Evolutionary conservation across 805 yeast genomes (phyloP).

Genomic region (Blastobotrys terrestris): DNA sequence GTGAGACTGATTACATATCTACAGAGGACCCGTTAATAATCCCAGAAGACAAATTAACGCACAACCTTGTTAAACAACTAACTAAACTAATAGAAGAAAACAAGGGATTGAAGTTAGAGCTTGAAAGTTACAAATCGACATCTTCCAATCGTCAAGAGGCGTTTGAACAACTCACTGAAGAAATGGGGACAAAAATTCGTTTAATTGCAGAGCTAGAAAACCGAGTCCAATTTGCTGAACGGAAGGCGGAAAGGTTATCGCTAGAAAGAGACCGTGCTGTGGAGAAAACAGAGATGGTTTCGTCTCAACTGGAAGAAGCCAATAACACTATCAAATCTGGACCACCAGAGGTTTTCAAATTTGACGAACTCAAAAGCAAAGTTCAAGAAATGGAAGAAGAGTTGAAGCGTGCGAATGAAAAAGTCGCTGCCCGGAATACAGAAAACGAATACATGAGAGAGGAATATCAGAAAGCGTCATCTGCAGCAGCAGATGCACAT

Average conservation of each 20-base stretch:
- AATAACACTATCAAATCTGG: constrained; percentile 23
- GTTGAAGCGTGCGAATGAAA: constrained; percentile 39
- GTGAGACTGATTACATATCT: constrained; percentile 8
- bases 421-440: constrained; percentile 41
- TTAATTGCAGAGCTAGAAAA: constrained; percentile 39
- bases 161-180: constrained; percentile 37
- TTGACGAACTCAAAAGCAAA: constrained; percentile 36
- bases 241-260: constrained; percentile 22
- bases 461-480: constrained; percentile 26
- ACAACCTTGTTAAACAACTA: constrained; percentile 40
- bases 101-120: constrained; percentile 41
- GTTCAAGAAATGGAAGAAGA: constrained; percentile 43
- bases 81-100: constrained; percentile 42
- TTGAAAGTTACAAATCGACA: constrained; percentile 39
- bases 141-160: constrained; percentile 38
- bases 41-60: constrained; percentile 44
- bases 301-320: constrained; percentile 27
- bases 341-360: constrained; percentile 20
- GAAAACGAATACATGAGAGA: constrained; percentile 53
- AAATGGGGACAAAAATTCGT: constrained; percentile 39
- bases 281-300: constrained; percentile 26
- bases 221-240: constrained; percentile 19
- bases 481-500: constrained; percentile 26
- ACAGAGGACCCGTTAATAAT: no score
- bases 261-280: constrained; percentile 18